Percentiles rank a stretch among this genome's conserved stretches.
Conservation (phyloP, 305 asterid species). For the Fraxinus albicans region DNA sequence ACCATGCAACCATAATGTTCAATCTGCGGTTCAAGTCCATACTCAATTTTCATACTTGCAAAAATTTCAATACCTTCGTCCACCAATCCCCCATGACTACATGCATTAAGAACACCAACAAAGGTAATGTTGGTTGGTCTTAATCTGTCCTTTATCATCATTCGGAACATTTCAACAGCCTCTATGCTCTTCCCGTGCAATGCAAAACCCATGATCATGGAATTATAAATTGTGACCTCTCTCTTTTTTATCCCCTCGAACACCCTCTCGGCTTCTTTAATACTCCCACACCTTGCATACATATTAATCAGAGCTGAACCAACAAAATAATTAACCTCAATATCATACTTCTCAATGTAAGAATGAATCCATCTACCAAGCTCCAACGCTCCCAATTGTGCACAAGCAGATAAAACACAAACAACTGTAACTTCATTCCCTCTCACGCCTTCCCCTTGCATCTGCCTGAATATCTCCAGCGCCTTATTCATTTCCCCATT, state of each 20-base stretch:
- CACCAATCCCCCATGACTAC: conserved; percentile 56
- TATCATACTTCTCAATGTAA: conserved; percentile 29
- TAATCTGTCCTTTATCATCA: conserved; percentile 38
- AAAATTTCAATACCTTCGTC: conserved; percentile 42
- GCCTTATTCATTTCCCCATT: conserved; percentile 52
- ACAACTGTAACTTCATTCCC: conserved; percentile 52
- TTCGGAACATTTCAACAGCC: conserved; percentile 38
- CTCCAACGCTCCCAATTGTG: conserved; percentile 53
- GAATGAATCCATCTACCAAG: conserved; percentile 62
- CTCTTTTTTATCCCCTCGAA: conserved; percentile 34
- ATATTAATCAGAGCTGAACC: conserved; percentile 57
- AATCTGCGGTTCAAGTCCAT: conserved; percentile 38
- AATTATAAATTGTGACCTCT: conserved; percentile 48
- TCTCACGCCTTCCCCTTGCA: conserved; percentile 47
- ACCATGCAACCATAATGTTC: conserved; percentile 67
- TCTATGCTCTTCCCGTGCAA: conserved; percentile 45
- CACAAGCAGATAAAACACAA: conserved; percentile 54
- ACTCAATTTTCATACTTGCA: conserved; percentile 31
- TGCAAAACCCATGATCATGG: conserved; percentile 53
- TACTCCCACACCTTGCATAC: conserved; percentile 55
- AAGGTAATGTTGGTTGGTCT: conserved; percentile 45
- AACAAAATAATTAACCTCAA: conserved; percentile 43
- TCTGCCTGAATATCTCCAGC: conserved; percentile 45
- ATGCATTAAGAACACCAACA: conserved; percentile 51
- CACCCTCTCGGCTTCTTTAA: conserved; percentile 44